Base-by-base conservation (phyloP, 768 basidiomycete species). In the Naganishia vishniacii region DNA sequence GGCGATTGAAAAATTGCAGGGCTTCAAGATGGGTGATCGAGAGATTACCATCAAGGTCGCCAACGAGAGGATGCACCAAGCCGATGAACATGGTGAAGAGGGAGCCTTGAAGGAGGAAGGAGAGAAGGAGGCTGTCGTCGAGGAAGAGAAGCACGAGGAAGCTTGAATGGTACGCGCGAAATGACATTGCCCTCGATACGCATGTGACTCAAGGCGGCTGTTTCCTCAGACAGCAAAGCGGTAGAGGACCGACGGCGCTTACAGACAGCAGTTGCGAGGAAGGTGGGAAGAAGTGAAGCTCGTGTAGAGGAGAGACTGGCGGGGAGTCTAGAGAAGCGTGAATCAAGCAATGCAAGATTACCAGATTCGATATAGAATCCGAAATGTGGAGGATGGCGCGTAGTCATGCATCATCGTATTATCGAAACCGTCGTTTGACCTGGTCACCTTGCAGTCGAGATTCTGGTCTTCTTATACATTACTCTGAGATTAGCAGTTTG, bases 21-120 rank as follows among this genome's bases (percentile, higher is more conserved):
- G 89, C 76, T 90, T 89, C 78, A 87, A 94, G 67, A 80, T 99
- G 62, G 86, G 84, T 48, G 91, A 90, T 58, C 83, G 94, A 71
- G 75, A 83, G 68, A 86, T 99, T 74, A 88, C 88, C 67, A 89
- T 97, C 81, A 97, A 95, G 82, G 83, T 99, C 69, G 94, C 94
- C 59, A 90, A 97, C 78, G 91, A 94, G 71, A 81, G 83, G 72
- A 56, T 56, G 20, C 34, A 37, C 12, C 31, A 20, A 6, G 53
- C 32, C 23, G 53, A 56, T 6, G 53, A 56, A 20, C 53, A 56
- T 16, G 53, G 53, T 40, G 37, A 56, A 13, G 34, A 56, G 53
- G 34, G 23, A 25, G 53, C 53, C 13, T 40, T 56, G 34, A 56
- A 56, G 53, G 32, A 56, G 20, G 53, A 56, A 29, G 53, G 53